Evolutionary conservation across 2,329 filamentous ascomycete species (phyloP), one percentile per base, ranked within the genome.

Genomic region (Verticillium klebahnii): DNA sequence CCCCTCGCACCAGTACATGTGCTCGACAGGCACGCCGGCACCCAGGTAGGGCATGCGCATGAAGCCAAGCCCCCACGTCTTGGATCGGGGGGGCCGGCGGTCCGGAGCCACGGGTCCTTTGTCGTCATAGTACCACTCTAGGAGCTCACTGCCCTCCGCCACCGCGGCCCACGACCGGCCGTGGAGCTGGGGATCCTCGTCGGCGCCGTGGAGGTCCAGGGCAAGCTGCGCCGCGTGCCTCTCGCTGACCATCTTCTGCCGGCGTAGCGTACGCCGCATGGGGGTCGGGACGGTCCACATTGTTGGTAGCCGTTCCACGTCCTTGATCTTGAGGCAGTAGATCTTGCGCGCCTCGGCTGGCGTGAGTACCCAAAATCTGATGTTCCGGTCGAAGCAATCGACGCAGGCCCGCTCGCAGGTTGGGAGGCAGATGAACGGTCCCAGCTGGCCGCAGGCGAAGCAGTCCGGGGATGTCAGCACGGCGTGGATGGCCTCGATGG

Each of bases 181-280:
- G 62, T 65, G 58, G 75, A 73, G 17, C 71, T 8, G 11, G 11
- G 50, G 25, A 17, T 54, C 50, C 9, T 17, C 50, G n/a, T 54
- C 50, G 9, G 11, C 50, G 19, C 50, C 50, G 50, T 54, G 19
- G 15, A 23, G 50, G 3, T 9, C 19, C 5, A 54, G 50, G 72
- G 63, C 73, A 74, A 54, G 64, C 71, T 11, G 77, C 74, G 5
- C 75, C 75, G 23, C 67, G 66, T n/a, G 65, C 70, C 12, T 63
- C 63, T 37, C 73, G 74, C 55, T 71, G 73, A 25, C 69, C 69
- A 9, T 61, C 61, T 56, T 29, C 50, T 25, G 3, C 11, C 50
- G 50, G 23, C 19, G n/a, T 5, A 54, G 11, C 19, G 50, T 2
- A 14, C 5, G 12, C 7, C 19, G 50, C 50, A 23, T 54, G 50